Evolutionary conservation across 1,139 yeast species (phyloP).

Genomic region (Yamadazyma siamensis): DNA sequence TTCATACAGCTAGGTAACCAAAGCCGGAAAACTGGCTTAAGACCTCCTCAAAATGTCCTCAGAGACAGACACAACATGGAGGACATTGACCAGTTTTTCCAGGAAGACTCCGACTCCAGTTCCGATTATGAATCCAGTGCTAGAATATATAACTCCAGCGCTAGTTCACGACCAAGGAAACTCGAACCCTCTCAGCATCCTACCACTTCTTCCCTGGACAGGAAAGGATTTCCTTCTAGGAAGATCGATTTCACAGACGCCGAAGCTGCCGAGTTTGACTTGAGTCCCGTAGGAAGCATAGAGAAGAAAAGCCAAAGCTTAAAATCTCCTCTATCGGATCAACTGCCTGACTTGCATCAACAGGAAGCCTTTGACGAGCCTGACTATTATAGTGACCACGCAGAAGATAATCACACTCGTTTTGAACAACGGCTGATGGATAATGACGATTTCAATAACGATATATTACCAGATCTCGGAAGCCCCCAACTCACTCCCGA

Average conservation of each 20-base stretch:
- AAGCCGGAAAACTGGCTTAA: slow-evolving; percentile 61
- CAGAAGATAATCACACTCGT: too few relatives aligned
- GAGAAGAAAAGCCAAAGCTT: slow-evolving; percentile 12
- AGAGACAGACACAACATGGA: slow-evolving; percentile 76
- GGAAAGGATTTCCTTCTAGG: slow-evolving; percentile 15
- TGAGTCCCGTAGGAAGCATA: slow-evolving; percentile 27
- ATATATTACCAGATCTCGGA: too few relatives aligned
- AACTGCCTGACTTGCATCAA: too few relatives aligned
- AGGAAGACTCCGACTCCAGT: slow-evolving; percentile 4
- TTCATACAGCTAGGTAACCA: slow-evolving; percentile 50
- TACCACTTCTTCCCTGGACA: neutral
- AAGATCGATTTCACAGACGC: slow-evolving; percentile 38
- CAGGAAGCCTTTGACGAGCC: too few relatives aligned
- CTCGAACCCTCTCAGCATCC: too few relatives aligned
- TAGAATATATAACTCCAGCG: too few relatives aligned
- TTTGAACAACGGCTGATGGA: too few relatives aligned
- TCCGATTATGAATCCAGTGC: neutral
- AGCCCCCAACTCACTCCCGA: too few relatives aligned
- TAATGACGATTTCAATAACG: slow-evolving; percentile 5
- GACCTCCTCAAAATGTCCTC: slow-evolving; percentile 46
- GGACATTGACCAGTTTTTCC: slow-evolving; percentile 72
- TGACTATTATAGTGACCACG: too few relatives aligned
- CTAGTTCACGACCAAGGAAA: too few relatives aligned
- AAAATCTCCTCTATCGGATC: slow-evolving; percentile 10
- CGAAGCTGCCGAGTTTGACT: slow-evolving; percentile 32